Conservation (phyloP, 164 flowering plant genomes). For the Vitis cinerea region DNA sequence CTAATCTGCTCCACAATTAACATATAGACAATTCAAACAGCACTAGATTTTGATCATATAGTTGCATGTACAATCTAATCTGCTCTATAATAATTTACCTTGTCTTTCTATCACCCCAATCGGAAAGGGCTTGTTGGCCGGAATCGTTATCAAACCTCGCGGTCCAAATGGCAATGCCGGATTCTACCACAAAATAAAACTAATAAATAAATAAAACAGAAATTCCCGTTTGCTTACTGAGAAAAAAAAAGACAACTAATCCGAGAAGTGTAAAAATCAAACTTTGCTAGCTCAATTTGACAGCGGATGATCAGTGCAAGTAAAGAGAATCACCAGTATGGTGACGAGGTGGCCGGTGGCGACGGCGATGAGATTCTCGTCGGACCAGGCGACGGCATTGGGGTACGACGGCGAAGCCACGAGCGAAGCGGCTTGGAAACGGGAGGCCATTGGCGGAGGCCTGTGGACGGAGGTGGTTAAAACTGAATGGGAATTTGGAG, state of each 20-base stretch:
- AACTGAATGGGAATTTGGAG: constrained; percentile 12
- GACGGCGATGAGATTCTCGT: constrained; percentile 84
- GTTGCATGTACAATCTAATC: background rate
- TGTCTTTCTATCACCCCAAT: constrained; percentile 57
- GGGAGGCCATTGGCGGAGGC: constrained; percentile 29
- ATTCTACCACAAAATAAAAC: constrained; percentile 46
- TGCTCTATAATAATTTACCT: constrained; percentile 31
- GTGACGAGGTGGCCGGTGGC: constrained; percentile 75
- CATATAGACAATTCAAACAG: no score
- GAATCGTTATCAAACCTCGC: constrained; percentile 64
- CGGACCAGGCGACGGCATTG: constrained; percentile 80
- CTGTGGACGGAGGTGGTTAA: no score
- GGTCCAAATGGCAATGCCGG: constrained; percentile 67
- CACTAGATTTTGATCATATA: background rate
- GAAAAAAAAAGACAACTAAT: background rate
- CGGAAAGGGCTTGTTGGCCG: constrained; percentile 47
- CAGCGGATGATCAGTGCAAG: background rate
- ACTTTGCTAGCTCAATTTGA: background rate
- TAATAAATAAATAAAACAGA: background rate
- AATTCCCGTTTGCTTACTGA: no score
- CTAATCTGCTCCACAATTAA: no score
- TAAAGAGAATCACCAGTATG: constrained; percentile 44
- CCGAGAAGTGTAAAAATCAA: background rate
- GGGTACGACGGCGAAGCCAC: constrained; percentile 66
- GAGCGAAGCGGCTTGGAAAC: constrained; percentile 59